Conservation (phyloP, 805 yeast species). For the Saturnispora halmiae region DNA sequence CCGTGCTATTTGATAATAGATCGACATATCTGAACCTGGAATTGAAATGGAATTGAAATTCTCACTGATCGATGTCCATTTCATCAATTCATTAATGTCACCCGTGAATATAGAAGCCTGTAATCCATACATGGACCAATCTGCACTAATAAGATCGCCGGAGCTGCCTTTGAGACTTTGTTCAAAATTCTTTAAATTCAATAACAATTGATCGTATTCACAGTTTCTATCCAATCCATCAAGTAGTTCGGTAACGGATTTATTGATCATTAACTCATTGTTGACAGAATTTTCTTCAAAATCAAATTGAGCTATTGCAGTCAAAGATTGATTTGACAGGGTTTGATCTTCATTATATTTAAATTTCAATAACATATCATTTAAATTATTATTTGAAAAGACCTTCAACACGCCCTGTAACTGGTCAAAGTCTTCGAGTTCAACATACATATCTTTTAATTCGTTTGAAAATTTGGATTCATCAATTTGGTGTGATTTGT, state of each 20-base stretch:
- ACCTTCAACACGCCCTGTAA: conserved; percentile 74
- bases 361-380: conserved; percentile 71
- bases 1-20: conserved; percentile 57
- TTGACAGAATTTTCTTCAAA: conserved; percentile 18
- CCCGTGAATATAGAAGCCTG: conserved; percentile 69
- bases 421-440: conserved; percentile 82
- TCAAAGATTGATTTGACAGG: conserved; percentile 77
- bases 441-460: conserved; percentile 76
- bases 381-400: conserved; percentile 58
- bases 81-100: conserved; percentile 36
- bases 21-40: conserved; percentile 45
- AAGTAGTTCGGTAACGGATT: conserved; percentile 48
- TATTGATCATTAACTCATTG: conserved; percentile 16
- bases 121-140: conserved; percentile 60
- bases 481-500: conserved; percentile 32
- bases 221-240: conserved; percentile 71
- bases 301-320: conserved; percentile 43
- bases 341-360: conserved; percentile 84
- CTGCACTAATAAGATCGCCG: conserved; percentile 24
- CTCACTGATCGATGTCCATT: conserved; percentile 54
- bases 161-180: conserved; percentile 14
- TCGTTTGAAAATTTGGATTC: conserved; percentile 37
- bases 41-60: conserved; percentile 24
- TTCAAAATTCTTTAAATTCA: conserved; percentile 36
- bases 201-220: conserved; percentile 55